Evolutionary conservation across 2,329 filamentous ascomycete species (phyloP), one percentile per base, ranked within the genome.

Genomic region (Fusarium lateritium): DNA sequence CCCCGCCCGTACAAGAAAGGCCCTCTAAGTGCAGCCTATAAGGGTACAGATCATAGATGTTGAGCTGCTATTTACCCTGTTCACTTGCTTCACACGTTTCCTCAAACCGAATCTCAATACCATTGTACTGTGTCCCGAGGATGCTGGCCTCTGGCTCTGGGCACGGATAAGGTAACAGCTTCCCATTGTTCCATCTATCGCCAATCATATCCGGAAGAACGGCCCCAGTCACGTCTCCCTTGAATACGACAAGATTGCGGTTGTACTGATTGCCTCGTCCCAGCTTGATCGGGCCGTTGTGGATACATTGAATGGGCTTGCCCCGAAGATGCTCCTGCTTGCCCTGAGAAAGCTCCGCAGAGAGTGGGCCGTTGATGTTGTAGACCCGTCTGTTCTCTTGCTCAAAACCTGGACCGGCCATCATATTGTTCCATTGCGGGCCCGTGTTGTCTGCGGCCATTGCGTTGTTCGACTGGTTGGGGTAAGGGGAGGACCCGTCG

Each of bases 191-290:
- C 52, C 46, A 65, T 6, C 1, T 4, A 5, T 40, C 26, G 2
- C n/a, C 39, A 7, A 6, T 1, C 36, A 36, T 54, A 6, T 50
- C 3, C 0, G 59, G 62, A 0, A 21, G 0, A 1, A 11, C 1
- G 5, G 36, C 44, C 4, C 31, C 19, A 3, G 13, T n/a, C 1
- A 14, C 0, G 0, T 53, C 47, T n/a, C 19, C 36, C 1, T 4
- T 3, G 7, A 49, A 19, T 3, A 40, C 11, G n/a, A 38, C 0
- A 0, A 14, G 3, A 21, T 58, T n/a, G 0, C 15, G 4, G 22
- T 65, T 65, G 5, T 17, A 17, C 19, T 65, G 53, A 2, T 33
- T 3, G 2, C 60, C 59, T 7, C 1, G 8, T 7, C 59, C 62
- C 0, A 34, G 2, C n/a, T 64, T 64, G 8, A 50, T 6, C 3